Evolutionary conservation across 2,329 filamentous ascomycete species (phyloP).

Genomic region (Diatrype stigma): DNA sequence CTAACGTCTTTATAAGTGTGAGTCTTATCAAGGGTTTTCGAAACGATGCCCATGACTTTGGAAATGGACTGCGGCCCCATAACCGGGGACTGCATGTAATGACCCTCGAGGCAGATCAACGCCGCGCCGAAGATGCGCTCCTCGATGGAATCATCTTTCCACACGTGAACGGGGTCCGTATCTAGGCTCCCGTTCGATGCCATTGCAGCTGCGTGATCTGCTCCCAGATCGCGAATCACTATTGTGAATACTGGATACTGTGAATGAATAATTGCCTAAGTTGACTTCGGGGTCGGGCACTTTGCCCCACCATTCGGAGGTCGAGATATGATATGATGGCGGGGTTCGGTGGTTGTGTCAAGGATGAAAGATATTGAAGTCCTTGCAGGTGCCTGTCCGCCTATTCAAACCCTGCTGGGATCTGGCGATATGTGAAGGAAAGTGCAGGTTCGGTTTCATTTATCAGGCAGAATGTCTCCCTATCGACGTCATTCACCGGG

Average conservation of each 20-base stretch:
- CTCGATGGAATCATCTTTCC: conserved; percentile 51
- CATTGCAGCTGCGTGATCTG: conserved; percentile 5
- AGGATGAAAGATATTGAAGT: neutral
- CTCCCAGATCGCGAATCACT: neutral
- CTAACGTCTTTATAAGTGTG: conserved; percentile 57
- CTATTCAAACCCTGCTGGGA: no score
- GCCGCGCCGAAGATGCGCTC: conserved; percentile 59
- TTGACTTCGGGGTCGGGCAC: neutral
- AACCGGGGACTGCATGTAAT: conserved; percentile 52
- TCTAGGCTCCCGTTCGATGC: conserved; percentile 12
- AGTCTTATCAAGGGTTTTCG: conserved; percentile 60
- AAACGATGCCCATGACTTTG: conserved; percentile 53
- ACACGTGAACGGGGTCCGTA: conserved; percentile 20
- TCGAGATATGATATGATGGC: neutral
- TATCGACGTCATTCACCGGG: no score
- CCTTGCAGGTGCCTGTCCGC: no score
- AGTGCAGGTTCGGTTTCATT: no score
- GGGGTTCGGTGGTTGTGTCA: neutral
- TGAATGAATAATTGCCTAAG: neutral
- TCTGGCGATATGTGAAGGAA: no score
- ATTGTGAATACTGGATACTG: conserved; percentile 6
- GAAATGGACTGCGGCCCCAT: conserved; percentile 54
- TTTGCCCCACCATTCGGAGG: neutral
- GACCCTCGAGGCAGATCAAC: conserved; percentile 58
- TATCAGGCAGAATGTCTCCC: no score